Conservation (phyloP, 1,284 basidiomycete species). For the Microbotryum scabiosae region DNA sequence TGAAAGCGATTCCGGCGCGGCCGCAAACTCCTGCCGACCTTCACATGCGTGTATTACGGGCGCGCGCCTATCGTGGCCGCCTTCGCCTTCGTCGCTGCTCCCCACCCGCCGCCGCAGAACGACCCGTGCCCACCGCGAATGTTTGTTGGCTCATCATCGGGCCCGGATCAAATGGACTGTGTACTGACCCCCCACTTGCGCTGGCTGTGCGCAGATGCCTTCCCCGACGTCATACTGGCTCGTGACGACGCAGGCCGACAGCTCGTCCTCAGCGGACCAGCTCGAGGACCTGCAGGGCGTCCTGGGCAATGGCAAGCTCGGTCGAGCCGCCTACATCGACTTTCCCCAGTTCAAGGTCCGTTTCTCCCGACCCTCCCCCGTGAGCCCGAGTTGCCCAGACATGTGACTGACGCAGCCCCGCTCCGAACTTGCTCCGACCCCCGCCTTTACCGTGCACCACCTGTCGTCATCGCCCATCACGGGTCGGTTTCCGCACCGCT, state of each 20-base stretch:
- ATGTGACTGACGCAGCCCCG: background rate
- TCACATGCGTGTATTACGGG: no score
- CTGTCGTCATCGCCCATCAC: background rate
- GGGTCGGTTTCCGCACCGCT: background rate
- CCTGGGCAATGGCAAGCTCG: slow-evolving; percentile 37
- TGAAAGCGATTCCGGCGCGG: no score
- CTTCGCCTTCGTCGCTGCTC: no score
- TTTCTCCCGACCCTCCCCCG: background rate
- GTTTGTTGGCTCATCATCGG: no score
- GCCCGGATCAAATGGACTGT: no score
- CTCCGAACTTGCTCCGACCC: background rate
- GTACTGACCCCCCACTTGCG: no score
- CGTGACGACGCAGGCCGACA: slow-evolving; percentile 46
- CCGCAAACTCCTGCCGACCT: no score
- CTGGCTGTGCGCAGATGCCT: slow-evolving; percentile 40
- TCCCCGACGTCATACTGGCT: slow-evolving; percentile 49
- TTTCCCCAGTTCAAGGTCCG: slow-evolving; percentile 35
- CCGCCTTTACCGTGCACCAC: background rate
- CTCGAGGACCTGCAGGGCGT: slow-evolving; percentile 42
- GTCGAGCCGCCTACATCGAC: slow-evolving; percentile 15
- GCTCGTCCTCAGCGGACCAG: slow-evolving; percentile 42
- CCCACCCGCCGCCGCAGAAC: no score
- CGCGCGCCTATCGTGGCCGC: no score
- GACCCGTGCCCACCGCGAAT: no score
- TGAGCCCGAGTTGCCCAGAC: background rate